These are phyloP conservation scores for thale cress (Arabidopsis thaliana) DNA, from an alignment of 345 rosid genomes.

Conservation along the genomic window TAIR10.1 NC_003076.8:25018001-25018500, in stretches of 20 bases:
- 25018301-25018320: slow-evolving; percentile 27
- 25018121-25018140: slow-evolving; percentile 17
- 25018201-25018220: slow-evolving; percentile 25
- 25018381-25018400: neutral
- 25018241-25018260: slow-evolving; percentile 13
- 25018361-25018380: slow-evolving; percentile 26
- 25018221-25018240: slow-evolving; percentile 1
- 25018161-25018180: slow-evolving; percentile 3
- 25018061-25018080: slow-evolving; percentile 26
- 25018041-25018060: slow-evolving; percentile 42
- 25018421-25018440: slow-evolving; percentile 19
- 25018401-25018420: slow-evolving; percentile 18
- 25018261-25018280: slow-evolving; percentile 21
- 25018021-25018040: slow-evolving; percentile 42
- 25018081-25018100: slow-evolving; percentile 31
- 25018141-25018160: slow-evolving; percentile 28
- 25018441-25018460: slow-evolving; percentile 8
- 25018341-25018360: slow-evolving; percentile 40
- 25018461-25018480: neutral
- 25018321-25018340: slow-evolving; percentile 21
- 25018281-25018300: slow-evolving; percentile 33
- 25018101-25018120: slow-evolving; percentile 30
- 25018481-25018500: neutral
- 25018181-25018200: slow-evolving; percentile 33
- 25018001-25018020: slow-evolving; percentile 9